phyloP scores from a whole-genome alignment of 192 early-diverging fungal species.

The Entophlyctis luteolus region DNA sequence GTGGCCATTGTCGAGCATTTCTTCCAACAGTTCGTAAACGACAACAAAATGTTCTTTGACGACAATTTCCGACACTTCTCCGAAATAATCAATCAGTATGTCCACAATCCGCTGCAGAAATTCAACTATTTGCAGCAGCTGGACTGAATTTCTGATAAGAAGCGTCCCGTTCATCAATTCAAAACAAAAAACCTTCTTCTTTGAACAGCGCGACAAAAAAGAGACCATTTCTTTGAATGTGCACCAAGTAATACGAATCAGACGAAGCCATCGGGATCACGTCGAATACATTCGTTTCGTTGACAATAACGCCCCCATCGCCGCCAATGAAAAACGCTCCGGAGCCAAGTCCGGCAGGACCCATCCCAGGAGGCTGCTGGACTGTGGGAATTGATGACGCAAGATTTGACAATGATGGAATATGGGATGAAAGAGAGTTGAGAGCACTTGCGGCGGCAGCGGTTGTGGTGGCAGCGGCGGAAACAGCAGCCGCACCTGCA shows the following conservation, averaged over 20 bases:
- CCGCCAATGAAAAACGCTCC: conserved; percentile 17
- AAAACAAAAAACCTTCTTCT: conserved; percentile 59
- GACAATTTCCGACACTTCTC: conserved; percentile 70
- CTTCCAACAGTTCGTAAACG: conserved; percentile 82
- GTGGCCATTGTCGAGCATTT: conserved; percentile 89
- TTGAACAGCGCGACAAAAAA: conserved; percentile 73
- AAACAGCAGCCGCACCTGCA: conserved; percentile 29
- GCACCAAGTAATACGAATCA: conserved; percentile 60
- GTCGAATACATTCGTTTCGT: conserved; percentile 31
- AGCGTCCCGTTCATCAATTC: not conserved
- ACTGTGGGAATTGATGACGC: conserved; percentile 25
- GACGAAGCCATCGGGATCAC: conserved; percentile 63
- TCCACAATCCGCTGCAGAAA: conserved; percentile 78
- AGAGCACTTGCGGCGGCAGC: conserved; percentile 18
- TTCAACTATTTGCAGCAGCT: conserved; percentile 79
- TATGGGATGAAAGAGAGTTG: conserved; percentile 14
- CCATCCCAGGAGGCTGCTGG: conserved; percentile 32
- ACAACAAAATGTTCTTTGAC: conserved; percentile 92
- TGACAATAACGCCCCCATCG: conserved; percentile 23
- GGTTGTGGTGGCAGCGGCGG: conserved; percentile 19
- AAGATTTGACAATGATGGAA: conserved; percentile 21
- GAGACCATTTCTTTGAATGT: conserved; percentile 65
- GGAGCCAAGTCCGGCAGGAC: conserved; percentile 5
- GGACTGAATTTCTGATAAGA: conserved; percentile 43
- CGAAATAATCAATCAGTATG: conserved; percentile 79